A percentile compares a stretch with the other conserved stretches of the same genome.
These are phyloP conservation scores for Leccinum disarticulatum DNA, from an alignment of 768 basidiomycete species.

Conservation along the genomic window DNA sequence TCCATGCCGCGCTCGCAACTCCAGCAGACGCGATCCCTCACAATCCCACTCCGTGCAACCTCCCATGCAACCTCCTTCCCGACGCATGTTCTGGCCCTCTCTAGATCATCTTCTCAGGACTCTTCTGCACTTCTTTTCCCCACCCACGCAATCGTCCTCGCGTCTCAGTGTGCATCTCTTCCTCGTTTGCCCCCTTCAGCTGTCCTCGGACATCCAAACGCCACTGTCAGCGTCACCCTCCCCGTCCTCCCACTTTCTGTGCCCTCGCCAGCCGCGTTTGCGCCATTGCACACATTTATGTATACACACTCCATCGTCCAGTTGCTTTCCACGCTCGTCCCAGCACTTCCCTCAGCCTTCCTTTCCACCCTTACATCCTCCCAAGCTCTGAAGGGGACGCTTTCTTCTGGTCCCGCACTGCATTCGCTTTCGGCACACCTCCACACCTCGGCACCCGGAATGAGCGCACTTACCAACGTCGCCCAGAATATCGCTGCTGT, in stretches of 20 bases:
- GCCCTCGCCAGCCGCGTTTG: slow-evolving; percentile 62
- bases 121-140: slow-evolving; percentile 53
- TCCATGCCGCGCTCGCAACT: slow-evolving; percentile 33
- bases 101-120: slow-evolving; percentile 29
- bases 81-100: slow-evolving; percentile 55
- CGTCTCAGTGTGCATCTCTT: slow-evolving; percentile 65
- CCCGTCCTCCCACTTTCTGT: slow-evolving; percentile 66
- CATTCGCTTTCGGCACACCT: slow-evolving; percentile 58
- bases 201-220: slow-evolving; percentile 34
- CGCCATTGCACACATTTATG: slow-evolving; percentile 59
- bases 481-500: slow-evolving; percentile 56
- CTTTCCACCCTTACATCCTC: slow-evolving; percentile 31
- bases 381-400: slow-evolving; percentile 37
- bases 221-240: slow-evolving; percentile 40
- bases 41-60: slow-evolving; percentile 33
- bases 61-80: slow-evolving; percentile 34
- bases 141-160: slow-evolving; percentile 68
- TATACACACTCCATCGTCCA: slow-evolving; percentile 58
- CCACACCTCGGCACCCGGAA: slow-evolving; percentile 43
- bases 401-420: slow-evolving; percentile 50
- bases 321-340: slow-evolving; percentile 51
- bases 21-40: slow-evolving; percentile 31
- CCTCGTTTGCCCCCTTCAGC: slow-evolving; percentile 49
- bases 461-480: slow-evolving; percentile 48
- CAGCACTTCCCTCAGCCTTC: slow-evolving; percentile 33